Evolutionary conservation across 257 asterid genomes (phyloP).

Genomic region (Linaria vulgaris): DNA sequence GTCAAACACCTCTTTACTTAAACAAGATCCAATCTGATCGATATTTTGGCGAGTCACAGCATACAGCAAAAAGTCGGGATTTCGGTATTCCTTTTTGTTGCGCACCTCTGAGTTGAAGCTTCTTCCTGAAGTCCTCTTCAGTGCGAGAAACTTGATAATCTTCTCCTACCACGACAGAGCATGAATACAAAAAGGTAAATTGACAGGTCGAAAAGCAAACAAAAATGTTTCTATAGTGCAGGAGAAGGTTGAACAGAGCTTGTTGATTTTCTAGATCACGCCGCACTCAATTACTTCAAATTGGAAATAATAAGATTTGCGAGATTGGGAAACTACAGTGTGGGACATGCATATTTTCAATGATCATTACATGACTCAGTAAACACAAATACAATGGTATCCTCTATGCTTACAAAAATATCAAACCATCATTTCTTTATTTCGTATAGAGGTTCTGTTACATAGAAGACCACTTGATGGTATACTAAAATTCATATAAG

Average conservation of each 20-base stretch:
- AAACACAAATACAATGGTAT: too few relatives aligned
- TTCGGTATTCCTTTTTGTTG: conserved; percentile 86
- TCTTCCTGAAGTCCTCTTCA: conserved; percentile 72
- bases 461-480: too few relatives aligned
- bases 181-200: conserved; percentile 10
- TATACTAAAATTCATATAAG: too few relatives aligned
- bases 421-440: too few relatives aligned
- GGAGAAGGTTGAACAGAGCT: too few relatives aligned
- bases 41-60: conserved; percentile 95
- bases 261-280: too few relatives aligned
- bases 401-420: too few relatives aligned
- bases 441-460: too few relatives aligned
- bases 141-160: conserved; percentile 60
- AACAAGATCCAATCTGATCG: conserved; percentile 95
- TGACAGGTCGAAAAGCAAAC: conserved; percentile 9
- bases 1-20: conserved; percentile 86
- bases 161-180: conserved; percentile 51
- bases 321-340: background rate
- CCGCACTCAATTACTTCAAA: background rate
- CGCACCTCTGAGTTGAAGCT: conserved; percentile 95
- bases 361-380: background rate
- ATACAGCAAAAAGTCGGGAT: conserved; percentile 93
- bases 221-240: conserved; percentile 3
- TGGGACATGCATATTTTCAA: background rate
- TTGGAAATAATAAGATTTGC: background rate